Percentiles rank a stretch among this genome's conserved stretches.
These are phyloP conservation scores for Eucalyptus caleyi DNA, from an alignment of 345 rosid species.

Conservation along the genomic window DNA sequence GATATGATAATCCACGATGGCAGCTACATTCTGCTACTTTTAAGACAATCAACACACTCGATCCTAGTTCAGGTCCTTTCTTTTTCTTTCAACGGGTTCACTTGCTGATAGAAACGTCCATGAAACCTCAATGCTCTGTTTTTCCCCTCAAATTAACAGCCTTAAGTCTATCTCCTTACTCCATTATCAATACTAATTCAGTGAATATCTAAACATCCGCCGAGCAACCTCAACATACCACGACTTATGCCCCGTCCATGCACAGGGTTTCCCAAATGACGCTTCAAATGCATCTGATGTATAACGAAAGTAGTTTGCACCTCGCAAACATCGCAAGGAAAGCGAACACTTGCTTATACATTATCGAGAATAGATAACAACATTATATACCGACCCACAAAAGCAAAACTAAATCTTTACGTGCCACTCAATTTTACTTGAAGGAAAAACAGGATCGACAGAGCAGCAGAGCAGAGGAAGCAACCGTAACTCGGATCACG, in stretches of 20 bases:
- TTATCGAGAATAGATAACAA: neutral
- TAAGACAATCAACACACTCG: neutral
- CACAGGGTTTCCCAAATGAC: neutral
- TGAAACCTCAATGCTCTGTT: neutral
- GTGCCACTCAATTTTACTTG: neutral
- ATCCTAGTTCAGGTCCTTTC: neutral
- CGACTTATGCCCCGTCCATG: neutral
- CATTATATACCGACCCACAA: neutral
- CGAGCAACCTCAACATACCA: neutral
- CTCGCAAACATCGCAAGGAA: neutral
- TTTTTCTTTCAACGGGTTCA: neutral
- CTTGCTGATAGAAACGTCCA: neutral
- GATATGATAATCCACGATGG: neutral
- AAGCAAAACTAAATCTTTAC: neutral
- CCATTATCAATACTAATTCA: neutral
- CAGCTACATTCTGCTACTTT: neutral
- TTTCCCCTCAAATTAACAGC: neutral
- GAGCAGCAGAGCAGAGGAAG: neutral
- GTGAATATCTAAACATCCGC: neutral
- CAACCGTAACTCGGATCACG: neutral
- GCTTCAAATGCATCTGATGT: neutral
- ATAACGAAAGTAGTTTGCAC: neutral
- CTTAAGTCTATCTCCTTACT: neutral
- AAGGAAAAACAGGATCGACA: neutral
- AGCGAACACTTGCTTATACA: neutral